Percentiles rank a stretch among this genome's conserved stretches.
Conservation (phyloP, 1,284 basidiomycete species). For the Lignosus rhinocerotis region DNA sequence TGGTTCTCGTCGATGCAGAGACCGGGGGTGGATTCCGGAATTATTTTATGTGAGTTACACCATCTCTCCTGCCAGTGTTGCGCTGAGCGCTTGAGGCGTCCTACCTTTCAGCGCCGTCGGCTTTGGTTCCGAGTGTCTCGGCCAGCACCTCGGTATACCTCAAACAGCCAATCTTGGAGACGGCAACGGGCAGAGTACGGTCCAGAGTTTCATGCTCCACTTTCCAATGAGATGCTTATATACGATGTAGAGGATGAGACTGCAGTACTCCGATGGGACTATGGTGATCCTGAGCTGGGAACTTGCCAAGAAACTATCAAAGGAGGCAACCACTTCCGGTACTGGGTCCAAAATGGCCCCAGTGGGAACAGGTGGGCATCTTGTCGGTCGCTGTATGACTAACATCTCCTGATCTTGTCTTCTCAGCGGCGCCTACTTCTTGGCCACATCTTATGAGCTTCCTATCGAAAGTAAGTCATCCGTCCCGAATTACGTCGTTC, state of each 20-base stretch:
- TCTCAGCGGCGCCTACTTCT: constrained; percentile 75
- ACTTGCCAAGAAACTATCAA: constrained; percentile 84
- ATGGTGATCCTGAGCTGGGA: constrained; percentile 73
- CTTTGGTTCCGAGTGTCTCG: constrained; percentile 82
- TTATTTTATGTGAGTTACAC: constrained; percentile 60
- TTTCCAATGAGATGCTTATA: neutral
- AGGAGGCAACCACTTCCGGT: constrained; percentile 90
- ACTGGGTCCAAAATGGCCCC: constrained; percentile 81
- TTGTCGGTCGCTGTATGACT: neutral
- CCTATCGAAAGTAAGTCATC: constrained; percentile 51
- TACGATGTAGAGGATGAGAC: constrained; percentile 66
- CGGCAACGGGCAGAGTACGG: constrained; percentile 68
- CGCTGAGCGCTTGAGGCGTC: constrained; percentile 2
- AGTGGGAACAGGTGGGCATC: constrained; percentile 51
- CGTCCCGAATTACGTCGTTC: neutral
- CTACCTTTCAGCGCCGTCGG: constrained; percentile 45
- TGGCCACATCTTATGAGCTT: constrained; percentile 79
- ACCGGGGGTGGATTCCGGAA: constrained; percentile 77
- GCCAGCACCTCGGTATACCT: constrained; percentile 70
- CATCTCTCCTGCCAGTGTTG: neutral
- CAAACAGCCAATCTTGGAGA: constrained; percentile 87
- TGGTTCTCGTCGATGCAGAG: constrained; percentile 66
- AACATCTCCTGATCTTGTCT: neutral
- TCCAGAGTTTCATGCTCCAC: neutral
- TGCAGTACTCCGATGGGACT: constrained; percentile 80